Evolutionary conservation across 495 filamentous ascomycete species (phyloP).

Genomic region (Aspergillus incahuasiensis): DNA sequence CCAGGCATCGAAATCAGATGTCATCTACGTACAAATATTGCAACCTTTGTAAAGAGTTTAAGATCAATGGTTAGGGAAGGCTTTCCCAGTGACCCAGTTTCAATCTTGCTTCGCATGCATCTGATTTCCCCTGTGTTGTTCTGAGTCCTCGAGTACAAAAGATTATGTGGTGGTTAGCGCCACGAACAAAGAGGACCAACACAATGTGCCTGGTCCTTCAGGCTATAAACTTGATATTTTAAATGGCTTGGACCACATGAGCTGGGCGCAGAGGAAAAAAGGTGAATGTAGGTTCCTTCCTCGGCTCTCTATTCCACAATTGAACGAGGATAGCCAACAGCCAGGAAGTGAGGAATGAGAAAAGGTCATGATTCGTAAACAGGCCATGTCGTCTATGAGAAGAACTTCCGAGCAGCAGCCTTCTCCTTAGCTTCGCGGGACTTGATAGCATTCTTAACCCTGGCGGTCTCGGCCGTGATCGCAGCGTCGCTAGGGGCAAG

Average conservation of each 20-base stretch:
- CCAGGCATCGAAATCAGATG: neutral
- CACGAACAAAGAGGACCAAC: constrained; percentile 5
- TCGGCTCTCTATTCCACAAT: neutral
- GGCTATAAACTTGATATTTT: constrained; percentile 11
- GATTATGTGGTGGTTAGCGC: neutral
- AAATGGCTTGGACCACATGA: constrained; percentile 9
- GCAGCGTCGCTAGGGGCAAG: constrained; percentile 72
- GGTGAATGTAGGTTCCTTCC: neutral
- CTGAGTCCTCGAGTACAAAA: neutral
- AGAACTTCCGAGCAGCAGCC: constrained; percentile 85
- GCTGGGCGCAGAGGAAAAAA: neutral
- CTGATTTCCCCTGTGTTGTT: neutral
- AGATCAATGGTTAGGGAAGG: too few species aligned
- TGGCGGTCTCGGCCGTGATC: constrained; percentile 66
- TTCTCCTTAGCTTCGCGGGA: constrained; percentile 81
- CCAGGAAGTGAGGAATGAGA: constrained; percentile 1
- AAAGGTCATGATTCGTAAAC: constrained; percentile 30
- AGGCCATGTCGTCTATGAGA: constrained; percentile 41
- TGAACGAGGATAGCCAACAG: constrained; percentile 11
- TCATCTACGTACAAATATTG: too few species aligned
- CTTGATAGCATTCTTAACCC: constrained; percentile 68
- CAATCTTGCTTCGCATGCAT: too few species aligned
- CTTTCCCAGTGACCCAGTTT: too few species aligned
- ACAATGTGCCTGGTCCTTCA: constrained; percentile 13
- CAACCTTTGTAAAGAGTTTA: too few species aligned